Percentiles rank a stretch among this genome's conserved stretches.
phyloP scores from a whole-genome alignment of 2,329 filamentous ascomycete genomes.

The Blastomyces gilchristii region DNA sequence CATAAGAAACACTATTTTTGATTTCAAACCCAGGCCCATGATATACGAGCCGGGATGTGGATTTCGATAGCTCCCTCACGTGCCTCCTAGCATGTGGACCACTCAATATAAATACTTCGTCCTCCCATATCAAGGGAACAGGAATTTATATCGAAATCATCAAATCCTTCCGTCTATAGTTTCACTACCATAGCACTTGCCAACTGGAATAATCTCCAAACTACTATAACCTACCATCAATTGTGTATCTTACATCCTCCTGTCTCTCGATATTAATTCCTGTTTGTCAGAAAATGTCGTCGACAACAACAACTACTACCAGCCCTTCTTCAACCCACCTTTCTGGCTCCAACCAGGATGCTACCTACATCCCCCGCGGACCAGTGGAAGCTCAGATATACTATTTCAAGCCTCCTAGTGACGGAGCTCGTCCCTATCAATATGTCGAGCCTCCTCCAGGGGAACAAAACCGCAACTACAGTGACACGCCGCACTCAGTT shows the following conservation, averaged over 20 bases:
- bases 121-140: background rate
- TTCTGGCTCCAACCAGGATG: slow-evolving; percentile 19
- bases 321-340: slow-evolving; percentile 15
- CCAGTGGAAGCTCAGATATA: slow-evolving; percentile 52
- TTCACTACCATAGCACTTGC: background rate
- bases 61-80: background rate
- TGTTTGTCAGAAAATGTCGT: slow-evolving; percentile 19
- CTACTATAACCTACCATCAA: background rate
- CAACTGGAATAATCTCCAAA: background rate
- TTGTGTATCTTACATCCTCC: background rate
- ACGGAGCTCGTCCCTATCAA: slow-evolving; percentile 52
- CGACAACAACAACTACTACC: slow-evolving; percentile 10
- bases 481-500: slow-evolving; percentile 41
- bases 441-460: slow-evolving; percentile 55
- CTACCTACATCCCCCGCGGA: slow-evolving; percentile 45
- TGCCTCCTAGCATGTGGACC: background rate
- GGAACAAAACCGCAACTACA: slow-evolving; percentile 56
- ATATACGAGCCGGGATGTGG: background rate
- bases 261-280: background rate
- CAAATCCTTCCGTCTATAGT: background rate
- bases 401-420: slow-evolving; percentile 54
- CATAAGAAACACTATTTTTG: background rate
- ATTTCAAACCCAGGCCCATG: background rate
- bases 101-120: background rate
- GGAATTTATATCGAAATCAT: background rate